Conservation (phyloP, 1,284 basidiomycete species). For the Fomes fomentarius region DNA sequence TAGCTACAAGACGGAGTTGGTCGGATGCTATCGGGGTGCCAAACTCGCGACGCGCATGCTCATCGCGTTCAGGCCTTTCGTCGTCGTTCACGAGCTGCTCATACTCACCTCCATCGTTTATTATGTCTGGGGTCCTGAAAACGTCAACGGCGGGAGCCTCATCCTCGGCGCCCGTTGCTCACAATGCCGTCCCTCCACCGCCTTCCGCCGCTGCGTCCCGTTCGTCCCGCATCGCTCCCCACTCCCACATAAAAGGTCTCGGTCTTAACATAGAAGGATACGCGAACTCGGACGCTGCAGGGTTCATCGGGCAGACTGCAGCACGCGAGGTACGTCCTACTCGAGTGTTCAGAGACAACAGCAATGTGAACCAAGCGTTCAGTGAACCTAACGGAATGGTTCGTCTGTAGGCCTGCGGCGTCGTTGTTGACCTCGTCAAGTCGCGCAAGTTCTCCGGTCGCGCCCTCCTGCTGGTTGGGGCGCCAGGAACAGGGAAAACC, state of each 20-base stretch:
- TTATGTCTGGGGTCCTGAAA: constrained; percentile 28
- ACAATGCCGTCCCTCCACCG: constrained; percentile 73
- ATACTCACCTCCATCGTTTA: not conserved
- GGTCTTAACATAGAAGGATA: constrained; percentile 87
- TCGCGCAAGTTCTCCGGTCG: constrained; percentile 92
- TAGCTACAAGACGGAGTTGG: not conserved
- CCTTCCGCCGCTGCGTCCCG: constrained; percentile 61
- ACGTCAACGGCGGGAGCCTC: constrained; percentile 33
- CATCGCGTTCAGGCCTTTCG: constrained; percentile 4
- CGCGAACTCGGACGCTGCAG: constrained; percentile 75
- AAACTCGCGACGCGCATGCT: constrained; percentile 2
- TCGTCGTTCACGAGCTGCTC: not conserved
- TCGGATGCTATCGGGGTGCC: constrained; percentile 4
- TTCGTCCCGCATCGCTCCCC: constrained; percentile 88
- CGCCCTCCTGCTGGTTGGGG: constrained; percentile 86
- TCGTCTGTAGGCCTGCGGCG: constrained; percentile 78
- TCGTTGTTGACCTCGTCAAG: constrained; percentile 90
- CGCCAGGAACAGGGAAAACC: constrained; percentile 94
- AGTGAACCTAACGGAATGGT: constrained; percentile 1
- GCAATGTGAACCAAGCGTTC: not conserved
- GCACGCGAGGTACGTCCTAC: constrained; percentile 80
- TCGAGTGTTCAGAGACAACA: not conserved
- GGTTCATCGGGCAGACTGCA: constrained; percentile 90
- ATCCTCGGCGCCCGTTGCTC: constrained; percentile 61
- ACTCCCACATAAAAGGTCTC: constrained; percentile 96